These are phyloP conservation scores for Samsoniella hepiali DNA, from an alignment of 2,329 filamentous ascomycete species.

Conservation along the genomic window DNA sequence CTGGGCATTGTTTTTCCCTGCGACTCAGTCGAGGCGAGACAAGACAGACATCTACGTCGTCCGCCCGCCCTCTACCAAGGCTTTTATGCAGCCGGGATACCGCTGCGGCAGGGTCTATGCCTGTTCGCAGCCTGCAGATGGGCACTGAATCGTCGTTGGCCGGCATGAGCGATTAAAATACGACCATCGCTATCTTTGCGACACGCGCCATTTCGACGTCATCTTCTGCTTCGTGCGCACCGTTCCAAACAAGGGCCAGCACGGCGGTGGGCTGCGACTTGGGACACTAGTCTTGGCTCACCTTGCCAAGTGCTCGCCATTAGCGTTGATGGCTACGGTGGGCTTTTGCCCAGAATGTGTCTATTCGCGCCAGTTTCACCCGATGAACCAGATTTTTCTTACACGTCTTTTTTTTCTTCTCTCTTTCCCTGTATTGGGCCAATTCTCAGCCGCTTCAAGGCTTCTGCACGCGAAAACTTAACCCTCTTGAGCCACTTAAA, in stretches of 20 bases:
- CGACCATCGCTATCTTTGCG: not conserved
- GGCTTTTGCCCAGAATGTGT: not conserved
- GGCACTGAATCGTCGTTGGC: too few relatives aligned
- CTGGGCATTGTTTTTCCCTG: too few relatives aligned
- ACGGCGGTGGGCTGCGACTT: not conserved
- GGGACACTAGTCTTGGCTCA: not conserved
- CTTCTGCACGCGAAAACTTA: too few relatives aligned
- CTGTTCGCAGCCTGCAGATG: not conserved
- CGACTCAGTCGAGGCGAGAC: not conserved
- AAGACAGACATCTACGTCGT: not conserved
- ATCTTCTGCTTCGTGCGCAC: not conserved
- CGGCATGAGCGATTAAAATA: not conserved
- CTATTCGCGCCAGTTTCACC: constrained; percentile 2
- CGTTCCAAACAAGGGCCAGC: not conserved
- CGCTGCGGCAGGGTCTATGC: not conserved
- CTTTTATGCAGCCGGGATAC: not conserved
- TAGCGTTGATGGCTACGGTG: not conserved
- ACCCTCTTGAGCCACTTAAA: not conserved
- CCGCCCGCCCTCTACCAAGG: not conserved
- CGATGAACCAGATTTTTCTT: not conserved
- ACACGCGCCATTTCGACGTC: not conserved
- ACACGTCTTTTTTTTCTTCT: not conserved
- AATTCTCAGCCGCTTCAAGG: not conserved
- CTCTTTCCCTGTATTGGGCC: not conserved
- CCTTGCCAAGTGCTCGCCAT: not conserved